These are phyloP conservation scores for Silene conica DNA, from an alignment of 148 eudicot species.

Conservation along the genomic window DNA sequence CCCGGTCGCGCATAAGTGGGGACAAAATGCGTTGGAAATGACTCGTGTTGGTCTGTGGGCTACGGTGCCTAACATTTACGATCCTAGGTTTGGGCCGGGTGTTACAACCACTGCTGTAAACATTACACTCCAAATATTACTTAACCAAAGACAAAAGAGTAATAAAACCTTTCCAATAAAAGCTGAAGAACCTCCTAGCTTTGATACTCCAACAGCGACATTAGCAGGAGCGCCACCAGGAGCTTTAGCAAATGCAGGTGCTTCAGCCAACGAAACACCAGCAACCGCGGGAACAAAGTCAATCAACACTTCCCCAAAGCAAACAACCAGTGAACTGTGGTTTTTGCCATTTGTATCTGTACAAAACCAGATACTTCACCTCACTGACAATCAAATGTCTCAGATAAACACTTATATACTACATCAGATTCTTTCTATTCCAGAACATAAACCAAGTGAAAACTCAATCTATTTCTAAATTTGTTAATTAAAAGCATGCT, in stretches of 20 bases:
- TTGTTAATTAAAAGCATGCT: too few species aligned
- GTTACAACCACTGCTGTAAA: background rate
- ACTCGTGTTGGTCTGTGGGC: too few species aligned
- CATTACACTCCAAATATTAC: too few species aligned
- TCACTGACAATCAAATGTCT: constrained; percentile 4
- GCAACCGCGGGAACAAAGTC: constrained; percentile 80
- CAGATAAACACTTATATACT: background rate
- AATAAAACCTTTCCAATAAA: constrained; percentile 77
- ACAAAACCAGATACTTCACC: constrained; percentile 7
- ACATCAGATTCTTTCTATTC: too few species aligned
- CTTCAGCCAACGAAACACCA: constrained; percentile 85
- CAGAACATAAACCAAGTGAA: too few species aligned
- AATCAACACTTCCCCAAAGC: constrained; percentile 90
- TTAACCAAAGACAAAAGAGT: background rate
- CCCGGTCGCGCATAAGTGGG: too few species aligned
- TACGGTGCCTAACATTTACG: too few species aligned
- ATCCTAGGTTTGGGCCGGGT: too few species aligned
- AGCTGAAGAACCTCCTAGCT: constrained; percentile 83
- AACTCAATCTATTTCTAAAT: too few species aligned
- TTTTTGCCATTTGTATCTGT: constrained; percentile 37
- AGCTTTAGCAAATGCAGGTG: constrained; percentile 85
- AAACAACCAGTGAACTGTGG: constrained; percentile 52
- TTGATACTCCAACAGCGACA: constrained; percentile 84
- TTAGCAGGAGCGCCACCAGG: constrained; percentile 98
- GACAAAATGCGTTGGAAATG: too few species aligned